Evolutionary conservation across 176 grass and related monocot species (phyloP).

Genomic region (Juncus inflexus): DNA sequence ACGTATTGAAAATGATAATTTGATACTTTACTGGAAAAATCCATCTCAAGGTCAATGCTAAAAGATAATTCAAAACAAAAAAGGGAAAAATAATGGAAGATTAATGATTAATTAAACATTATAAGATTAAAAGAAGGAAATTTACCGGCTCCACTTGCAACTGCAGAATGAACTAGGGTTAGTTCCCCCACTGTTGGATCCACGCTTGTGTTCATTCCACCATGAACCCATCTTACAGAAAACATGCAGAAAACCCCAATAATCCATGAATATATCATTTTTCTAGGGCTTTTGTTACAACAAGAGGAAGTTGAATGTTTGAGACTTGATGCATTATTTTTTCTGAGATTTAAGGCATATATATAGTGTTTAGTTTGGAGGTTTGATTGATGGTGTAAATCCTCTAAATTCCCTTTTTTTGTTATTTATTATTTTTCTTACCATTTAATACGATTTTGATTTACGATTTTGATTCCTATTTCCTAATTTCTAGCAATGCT

Average conservation of each 20-base stretch:
- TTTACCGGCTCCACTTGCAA: slow-evolving; percentile 30
- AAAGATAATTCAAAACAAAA: background rate
- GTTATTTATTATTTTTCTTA: too few relatives aligned
- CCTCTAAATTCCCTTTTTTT: background rate
- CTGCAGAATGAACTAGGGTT: slow-evolving; percentile 30
- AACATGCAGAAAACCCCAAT: slow-evolving; percentile 18
- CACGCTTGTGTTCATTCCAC: background rate
- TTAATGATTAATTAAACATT: background rate
- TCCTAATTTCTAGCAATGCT: too few relatives aligned
- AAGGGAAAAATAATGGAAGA: background rate
- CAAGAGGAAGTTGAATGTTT: background rate
- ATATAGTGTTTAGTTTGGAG: background rate
- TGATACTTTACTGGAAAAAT: background rate
- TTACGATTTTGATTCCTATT: too few relatives aligned
- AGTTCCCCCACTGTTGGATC: slow-evolving; percentile 15
- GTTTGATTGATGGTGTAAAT: background rate
- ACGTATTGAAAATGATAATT: too few relatives aligned
- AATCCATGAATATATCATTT: slow-evolving; percentile 8
- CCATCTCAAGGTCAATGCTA: background rate
- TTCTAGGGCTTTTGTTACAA: background rate
- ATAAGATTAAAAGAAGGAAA: background rate
- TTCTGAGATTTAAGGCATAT: background rate
- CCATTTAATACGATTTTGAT: too few relatives aligned
- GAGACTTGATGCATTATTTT: slow-evolving; percentile 1
- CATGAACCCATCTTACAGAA: slow-evolving; percentile 1